Conservation (phyloP, 768 basidiomycete species). For the Fibroporia radiculosa region DNA sequence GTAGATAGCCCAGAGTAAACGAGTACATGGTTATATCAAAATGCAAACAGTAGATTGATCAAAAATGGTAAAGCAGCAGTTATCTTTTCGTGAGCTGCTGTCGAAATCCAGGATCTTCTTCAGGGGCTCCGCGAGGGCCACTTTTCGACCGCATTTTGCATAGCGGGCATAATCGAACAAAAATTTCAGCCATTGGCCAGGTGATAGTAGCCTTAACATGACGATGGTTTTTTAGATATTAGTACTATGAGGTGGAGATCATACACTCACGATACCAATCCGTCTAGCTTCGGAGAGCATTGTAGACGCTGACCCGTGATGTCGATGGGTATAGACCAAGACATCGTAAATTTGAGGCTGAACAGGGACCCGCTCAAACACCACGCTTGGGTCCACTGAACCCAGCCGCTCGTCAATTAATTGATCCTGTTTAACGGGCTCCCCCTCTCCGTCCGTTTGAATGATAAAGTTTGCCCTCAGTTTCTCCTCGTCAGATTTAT, state of each 20-base stretch:
- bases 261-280: conserved; percentile 49
- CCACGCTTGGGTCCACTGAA: conserved; percentile 25
- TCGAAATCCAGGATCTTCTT: conserved; percentile 11
- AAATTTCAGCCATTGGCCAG: conserved; percentile 70
- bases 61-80: too few relatives aligned
- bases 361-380: conserved; percentile 59
- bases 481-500: conserved; percentile 42
- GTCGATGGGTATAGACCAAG: conserved; percentile 56
- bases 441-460: conserved; percentile 29
- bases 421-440: conserved; percentile 7
- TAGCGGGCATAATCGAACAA: conserved; percentile 51
- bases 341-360: conserved; percentile 63
- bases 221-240: conserved; percentile 4
- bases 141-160: conserved; percentile 38
- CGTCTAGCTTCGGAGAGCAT: conserved; percentile 51
- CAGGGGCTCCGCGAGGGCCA: conserved; percentile 3
- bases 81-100: neutral
- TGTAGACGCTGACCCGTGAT: conserved; percentile 43
- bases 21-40: neutral
- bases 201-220: conserved; percentile 50
- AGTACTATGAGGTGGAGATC: neutral
- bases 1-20: neutral
- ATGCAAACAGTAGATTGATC: too few relatives aligned
- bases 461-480: conserved; percentile 39
- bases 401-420: conserved; percentile 16